Base-by-base conservation (phyloP, 176 grass and related monocot species). In the Phragmites australis region DNA sequence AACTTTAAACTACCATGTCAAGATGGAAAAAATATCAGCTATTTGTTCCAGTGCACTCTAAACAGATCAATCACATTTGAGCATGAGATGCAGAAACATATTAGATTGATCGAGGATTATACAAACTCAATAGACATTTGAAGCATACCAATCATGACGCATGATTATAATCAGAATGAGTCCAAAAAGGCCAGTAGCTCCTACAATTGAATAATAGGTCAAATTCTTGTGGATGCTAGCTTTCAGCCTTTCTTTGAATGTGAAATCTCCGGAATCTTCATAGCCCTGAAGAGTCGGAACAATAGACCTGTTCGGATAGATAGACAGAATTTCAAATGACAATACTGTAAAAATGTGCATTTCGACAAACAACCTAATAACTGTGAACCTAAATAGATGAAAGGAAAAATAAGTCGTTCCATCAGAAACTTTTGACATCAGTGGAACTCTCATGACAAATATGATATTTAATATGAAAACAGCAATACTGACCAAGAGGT, bases 261-360 rank as follows among this genome's bases (percentile, higher is more conserved):
- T 79, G 62, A 79, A 79, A 27, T 79, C 61, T 42, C 77, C 62
- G 9, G 77, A 79, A 79, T 94, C 92, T 82, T 94, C 91, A 68
- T 94, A 94, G 39, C 92, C 92, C 75, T 84, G 82, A 84, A 94
- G 85, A 76, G 89, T 86, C 30, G 92, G 92, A 71, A 94, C 92
- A 44, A 91, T 81, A 86, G 82, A 89, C 92, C 92, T 94, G 88
- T 83, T 83, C 75, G 85, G 77, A 74, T 52, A 83, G 54, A 73
- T 65, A 77, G 44, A 89, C 56, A 65, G 19, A 76, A 54, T 27
- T 81, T 81, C 68, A 78, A 77, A 88, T 40, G 23, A 51, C 50
- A 47, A 65, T 41, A 65, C 61, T 34, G 8, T 23, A 50, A 68
- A 60, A 49, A 23, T 9, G 23, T 19, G 42, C 31, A 74, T 54